Percentiles rank a stretch among this genome's conserved stretches.
These are phyloP conservation scores for Brassica hybrid DNA, from an alignment of 441 rosid genomes.

Conservation along the genomic window DNA sequence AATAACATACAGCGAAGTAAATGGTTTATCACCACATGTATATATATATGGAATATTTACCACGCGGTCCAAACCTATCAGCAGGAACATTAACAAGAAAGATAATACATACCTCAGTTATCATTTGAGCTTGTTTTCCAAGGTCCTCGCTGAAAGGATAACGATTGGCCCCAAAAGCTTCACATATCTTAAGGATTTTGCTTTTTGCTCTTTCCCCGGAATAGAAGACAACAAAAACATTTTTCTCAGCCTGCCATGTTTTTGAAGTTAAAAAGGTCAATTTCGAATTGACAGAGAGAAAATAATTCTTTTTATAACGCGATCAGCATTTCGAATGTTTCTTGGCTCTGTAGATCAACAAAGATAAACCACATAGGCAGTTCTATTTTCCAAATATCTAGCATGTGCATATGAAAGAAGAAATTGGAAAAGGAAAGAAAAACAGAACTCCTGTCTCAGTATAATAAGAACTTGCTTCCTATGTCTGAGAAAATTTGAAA, in stretches of 20 bases:
- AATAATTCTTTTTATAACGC: constrained; percentile 11
- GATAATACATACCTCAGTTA: constrained; percentile 57
- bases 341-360: constrained; percentile 5
- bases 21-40: too few relatives aligned
- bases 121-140: constrained; percentile 72
- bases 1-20: too few relatives aligned
- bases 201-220: constrained; percentile 90
- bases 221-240: constrained; percentile 77
- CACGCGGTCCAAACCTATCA: not conserved
- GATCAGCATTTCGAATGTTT: constrained; percentile 7
- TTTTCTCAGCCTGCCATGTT: constrained; percentile 76
- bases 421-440: constrained; percentile 4
- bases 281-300: constrained; percentile 12
- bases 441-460: not conserved
- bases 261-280: constrained; percentile 30
- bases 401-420: not conserved
- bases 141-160: constrained; percentile 82
- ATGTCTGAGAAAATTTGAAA: not conserved
- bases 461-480: not conserved
- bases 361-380: not conserved
- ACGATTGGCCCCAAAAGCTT: constrained; percentile 95
- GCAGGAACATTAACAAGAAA: constrained; percentile 9
- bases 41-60: constrained; percentile 23
- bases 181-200: constrained; percentile 89
- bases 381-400: not conserved